Percentiles rank a stretch among this genome's conserved stretches.
These are phyloP conservation scores for Dendrobium officinale DNA, from an alignment of 106 monocot genomes.

Conservation along the genomic window DNA sequence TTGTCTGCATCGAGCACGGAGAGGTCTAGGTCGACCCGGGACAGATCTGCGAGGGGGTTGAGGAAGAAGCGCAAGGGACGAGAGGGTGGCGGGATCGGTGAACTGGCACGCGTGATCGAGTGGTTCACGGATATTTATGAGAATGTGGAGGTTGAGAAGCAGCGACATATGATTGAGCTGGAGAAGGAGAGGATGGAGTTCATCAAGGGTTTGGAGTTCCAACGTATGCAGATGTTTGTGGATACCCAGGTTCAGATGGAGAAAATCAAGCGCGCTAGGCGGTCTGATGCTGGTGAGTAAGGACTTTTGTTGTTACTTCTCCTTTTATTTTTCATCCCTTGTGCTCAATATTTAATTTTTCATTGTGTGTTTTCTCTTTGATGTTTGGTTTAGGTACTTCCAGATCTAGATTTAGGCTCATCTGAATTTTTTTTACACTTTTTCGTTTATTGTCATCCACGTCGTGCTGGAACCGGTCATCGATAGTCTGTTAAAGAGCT, in stretches of 20 bases:
- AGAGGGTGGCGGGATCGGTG: slow-evolving; percentile 41
- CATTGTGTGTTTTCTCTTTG: not conserved
- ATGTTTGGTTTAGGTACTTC: not conserved
- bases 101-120: slow-evolving; percentile 56
- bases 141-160: slow-evolving; percentile 67
- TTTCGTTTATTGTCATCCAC: not conserved
- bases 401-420: not conserved
- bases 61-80: slow-evolving; percentile 18
- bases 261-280: slow-evolving; percentile 41
- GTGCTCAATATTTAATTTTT: not conserved
- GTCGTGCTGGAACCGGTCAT: not conserved
- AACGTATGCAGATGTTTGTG: slow-evolving; percentile 78
- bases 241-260: slow-evolving; percentile 64
- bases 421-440: not conserved
- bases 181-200: slow-evolving; percentile 98
- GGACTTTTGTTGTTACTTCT: not conserved
- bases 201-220: slow-evolving; percentile 69
- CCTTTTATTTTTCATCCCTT: not conserved
- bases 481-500: not conserved
- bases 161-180: slow-evolving; percentile 73
- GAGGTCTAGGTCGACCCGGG: slow-evolving; percentile 10
- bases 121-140: slow-evolving; percentile 78
- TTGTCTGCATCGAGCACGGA: slow-evolving; percentile 23
- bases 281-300: slow-evolving; percentile 12
- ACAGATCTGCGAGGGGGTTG: slow-evolving; percentile 10